phyloP scores from a whole-genome alignment of 352 stramenopile genomes.

The Globisporangium nagaii region DNA sequence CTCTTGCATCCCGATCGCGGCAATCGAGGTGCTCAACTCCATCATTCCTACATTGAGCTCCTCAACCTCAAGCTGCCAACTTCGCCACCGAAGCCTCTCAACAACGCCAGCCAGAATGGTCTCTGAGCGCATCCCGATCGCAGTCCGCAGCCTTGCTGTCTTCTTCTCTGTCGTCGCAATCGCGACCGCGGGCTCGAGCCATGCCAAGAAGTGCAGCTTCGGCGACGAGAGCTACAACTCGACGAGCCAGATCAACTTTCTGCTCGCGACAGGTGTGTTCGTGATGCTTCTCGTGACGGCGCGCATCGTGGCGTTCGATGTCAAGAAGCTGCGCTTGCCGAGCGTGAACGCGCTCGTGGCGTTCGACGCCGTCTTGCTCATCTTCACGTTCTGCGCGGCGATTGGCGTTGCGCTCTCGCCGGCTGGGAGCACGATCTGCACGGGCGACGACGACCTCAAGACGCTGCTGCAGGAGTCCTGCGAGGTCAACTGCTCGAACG shows the following conservation, averaged over 20 bases:
- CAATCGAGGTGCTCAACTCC: neutral
- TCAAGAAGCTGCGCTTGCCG: conserved; percentile 46
- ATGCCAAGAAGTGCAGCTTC: conserved; percentile 50
- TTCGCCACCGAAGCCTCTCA: neutral
- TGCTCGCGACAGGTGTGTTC: conserved; percentile 35
- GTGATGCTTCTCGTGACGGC: conserved; percentile 26
- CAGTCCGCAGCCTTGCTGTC: conserved; percentile 32
- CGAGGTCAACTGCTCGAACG: conserved; percentile 56
- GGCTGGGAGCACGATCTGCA: conserved; percentile 50
- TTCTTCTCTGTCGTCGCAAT: conserved; percentile 36
- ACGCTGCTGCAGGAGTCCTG: conserved; percentile 52
- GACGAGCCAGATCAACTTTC: conserved; percentile 48
- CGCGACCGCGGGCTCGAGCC: conserved; percentile 25
- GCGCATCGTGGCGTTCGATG: conserved; percentile 47
- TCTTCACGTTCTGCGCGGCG: conserved; percentile 56
- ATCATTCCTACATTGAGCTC: neutral
- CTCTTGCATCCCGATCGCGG: neutral
- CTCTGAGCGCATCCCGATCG: conserved; percentile 31
- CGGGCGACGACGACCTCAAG: conserved; percentile 37
- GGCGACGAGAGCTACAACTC: conserved; percentile 49
- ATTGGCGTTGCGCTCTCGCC: conserved; percentile 48
- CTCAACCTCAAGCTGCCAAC: neutral
- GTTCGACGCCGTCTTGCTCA: conserved; percentile 44
- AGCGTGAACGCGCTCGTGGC: conserved; percentile 26
- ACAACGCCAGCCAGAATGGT: conserved; percentile 10